These are phyloP conservation scores for Annulohypoxylon bovei DNA, from an alignment of 495 filamentous ascomycete genomes.

Conservation along the genomic window DNA sequence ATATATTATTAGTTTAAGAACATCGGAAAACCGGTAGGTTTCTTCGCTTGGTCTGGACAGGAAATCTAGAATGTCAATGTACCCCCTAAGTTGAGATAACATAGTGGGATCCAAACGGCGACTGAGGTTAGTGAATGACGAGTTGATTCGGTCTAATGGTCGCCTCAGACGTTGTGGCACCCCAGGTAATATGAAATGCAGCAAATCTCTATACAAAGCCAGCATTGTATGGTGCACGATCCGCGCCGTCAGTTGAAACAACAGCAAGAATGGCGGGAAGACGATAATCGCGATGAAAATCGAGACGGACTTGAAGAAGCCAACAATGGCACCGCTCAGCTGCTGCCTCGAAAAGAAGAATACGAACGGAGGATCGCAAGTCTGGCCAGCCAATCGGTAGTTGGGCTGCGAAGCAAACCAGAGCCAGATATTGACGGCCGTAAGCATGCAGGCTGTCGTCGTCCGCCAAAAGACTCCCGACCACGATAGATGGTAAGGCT, in stretches of 20 bases:
- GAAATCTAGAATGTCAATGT: slow-evolving; percentile 3
- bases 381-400: slow-evolving; percentile 10
- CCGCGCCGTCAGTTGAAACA: background rate
- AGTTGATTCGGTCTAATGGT: slow-evolving; percentile 9
- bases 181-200: background rate
- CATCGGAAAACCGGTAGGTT: slow-evolving; percentile 8
- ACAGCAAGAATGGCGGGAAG: slow-evolving; percentile 4
- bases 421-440: slow-evolving; percentile 27
- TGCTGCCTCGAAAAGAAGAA: slow-evolving; percentile 30
- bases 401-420: slow-evolving; percentile 19
- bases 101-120: background rate
- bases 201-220: slow-evolving; percentile 9
- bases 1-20: slow-evolving; percentile 12
- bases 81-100: background rate
- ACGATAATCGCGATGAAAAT: slow-evolving; percentile 15
- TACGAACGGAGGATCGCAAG: slow-evolving; percentile 17
- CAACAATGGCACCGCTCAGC: slow-evolving; percentile 14
- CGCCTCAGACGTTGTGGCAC: background rate
- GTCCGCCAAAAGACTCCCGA: slow-evolving; percentile 25
- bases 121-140: background rate
- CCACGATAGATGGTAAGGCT: slow-evolving; percentile 23
- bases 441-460: slow-evolving; percentile 1
- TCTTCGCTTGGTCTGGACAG: slow-evolving; percentile 5
- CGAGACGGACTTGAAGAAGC: slow-evolving; percentile 16
- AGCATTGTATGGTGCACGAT: background rate